phyloP scores from a whole-genome alignment of 331 rosid genomes.

The Phaseolus coccineus region DNA sequence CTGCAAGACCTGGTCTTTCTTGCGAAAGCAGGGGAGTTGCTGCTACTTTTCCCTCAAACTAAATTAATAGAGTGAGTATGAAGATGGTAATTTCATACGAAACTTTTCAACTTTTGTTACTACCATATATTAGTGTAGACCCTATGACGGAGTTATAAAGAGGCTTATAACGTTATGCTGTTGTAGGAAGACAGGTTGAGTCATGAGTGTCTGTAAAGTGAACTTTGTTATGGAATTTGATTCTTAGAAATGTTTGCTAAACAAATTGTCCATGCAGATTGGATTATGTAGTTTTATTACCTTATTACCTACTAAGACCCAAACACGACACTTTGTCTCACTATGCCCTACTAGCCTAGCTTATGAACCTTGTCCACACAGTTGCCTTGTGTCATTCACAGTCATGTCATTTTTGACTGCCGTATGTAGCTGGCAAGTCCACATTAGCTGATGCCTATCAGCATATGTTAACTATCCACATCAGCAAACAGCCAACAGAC shows the following conservation, averaged over 20 bases:
- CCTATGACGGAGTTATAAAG: not conserved
- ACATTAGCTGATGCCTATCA: not conserved
- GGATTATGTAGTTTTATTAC: not conserved
- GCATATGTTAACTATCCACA: not conserved
- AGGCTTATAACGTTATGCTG: conserved; percentile 18
- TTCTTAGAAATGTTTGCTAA: not conserved
- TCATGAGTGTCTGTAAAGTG: not conserved
- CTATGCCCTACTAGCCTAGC: not conserved
- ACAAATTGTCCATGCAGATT: not conserved
- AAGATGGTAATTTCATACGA: conserved; percentile 14
- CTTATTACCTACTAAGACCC: not conserved
- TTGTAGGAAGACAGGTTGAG: not conserved
- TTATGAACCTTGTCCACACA: not conserved
- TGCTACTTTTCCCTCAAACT: conserved; percentile 27
- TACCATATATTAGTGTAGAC: not conserved
- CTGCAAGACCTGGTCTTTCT: not conserved
- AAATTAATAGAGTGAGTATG: conserved; percentile 22
- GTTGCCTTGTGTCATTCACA: not conserved
- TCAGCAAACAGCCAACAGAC: not conserved
- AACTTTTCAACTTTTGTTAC: not conserved
- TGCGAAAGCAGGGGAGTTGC: conserved; percentile 18
- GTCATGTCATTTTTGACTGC: not conserved
- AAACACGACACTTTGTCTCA: not conserved
- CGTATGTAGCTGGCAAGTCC: not conserved
- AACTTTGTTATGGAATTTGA: conserved; percentile 6